Base-by-base conservation (phyloP, 2,329 filamentous ascomycete species). In the Bertia moriformis region DNA sequence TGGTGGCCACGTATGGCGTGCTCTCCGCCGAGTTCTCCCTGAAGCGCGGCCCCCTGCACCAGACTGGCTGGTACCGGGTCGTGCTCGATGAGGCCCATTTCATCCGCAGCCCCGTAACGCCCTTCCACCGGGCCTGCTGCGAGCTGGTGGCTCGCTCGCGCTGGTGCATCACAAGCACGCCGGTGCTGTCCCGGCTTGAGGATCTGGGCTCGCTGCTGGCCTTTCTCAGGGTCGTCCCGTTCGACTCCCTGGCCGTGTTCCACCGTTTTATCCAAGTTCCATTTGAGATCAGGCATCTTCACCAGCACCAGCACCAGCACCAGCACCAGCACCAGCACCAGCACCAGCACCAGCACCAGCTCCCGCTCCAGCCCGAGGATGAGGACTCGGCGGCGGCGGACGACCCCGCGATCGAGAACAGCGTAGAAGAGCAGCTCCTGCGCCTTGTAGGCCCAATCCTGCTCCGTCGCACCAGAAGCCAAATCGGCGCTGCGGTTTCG, bases 141-240 rank as follows among this genome's bases (percentile, higher is more conserved):
- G 52, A 58, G 0, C 51, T 75, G 0, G 40, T 47, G 1, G 61
- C 68, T 0, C 52, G 55, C 2, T 62, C 58, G 0, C 57, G 69
- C 5, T 74, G 69, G 69, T 71, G 66, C 43, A 53, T 71, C 1
- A 66, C 65, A 0, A 68, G 67, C 1, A 72, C 68, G 0, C 69
- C 69, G 0, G 65, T 73, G 18, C 69, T 73, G 41, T 73, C 73
- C 44, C 54, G 52, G 2, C 53, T 27, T 7, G 62, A 65, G 4
- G 69, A 74, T 38, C 57, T 73, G 3, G 68, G 64, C 0, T 58
- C 67, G 0, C 52, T 74, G 0, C 58, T 72, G 32, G 55, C 59
- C 1, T 73, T 73, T 43, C 47, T 73, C 17, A 50, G 56, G 33
- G 55, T 61, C 1, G 50, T 52, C 15, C 61, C 59, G 1, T 65